Percentiles rank a stretch among this genome's conserved stretches.
Conservation (phyloP, 768 basidiomycete species). For the Tephrocybe sp. region DNA sequence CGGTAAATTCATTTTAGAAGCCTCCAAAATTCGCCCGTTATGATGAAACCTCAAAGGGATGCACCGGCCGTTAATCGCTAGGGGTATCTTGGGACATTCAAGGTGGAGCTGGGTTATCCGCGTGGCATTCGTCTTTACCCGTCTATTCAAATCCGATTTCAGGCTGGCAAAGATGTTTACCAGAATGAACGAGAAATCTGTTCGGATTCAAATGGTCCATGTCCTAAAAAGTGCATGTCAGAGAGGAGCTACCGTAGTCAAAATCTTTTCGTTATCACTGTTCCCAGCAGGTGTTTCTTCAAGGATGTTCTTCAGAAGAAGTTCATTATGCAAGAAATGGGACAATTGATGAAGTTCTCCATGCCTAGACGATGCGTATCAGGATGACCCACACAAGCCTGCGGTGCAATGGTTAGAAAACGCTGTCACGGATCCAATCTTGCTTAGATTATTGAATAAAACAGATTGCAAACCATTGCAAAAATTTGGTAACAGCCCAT, state of each 20-base stretch:
- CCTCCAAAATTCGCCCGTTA: conserved; percentile 86
- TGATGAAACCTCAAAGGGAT: conserved; percentile 88
- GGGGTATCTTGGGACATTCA: conserved; percentile 35
- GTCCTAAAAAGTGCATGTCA: conserved; percentile 42
- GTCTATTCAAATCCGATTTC: conserved; percentile 85
- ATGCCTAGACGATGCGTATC: conserved; percentile 84
- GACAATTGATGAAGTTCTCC: conserved; percentile 90
- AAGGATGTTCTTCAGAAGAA: conserved; percentile 77
- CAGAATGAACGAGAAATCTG: conserved; percentile 79
- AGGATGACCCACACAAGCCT: conserved; percentile 57
- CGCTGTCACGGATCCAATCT: conserved; percentile 7
- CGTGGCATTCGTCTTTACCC: conserved; percentile 63
- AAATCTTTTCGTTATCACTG: conserved; percentile 76
- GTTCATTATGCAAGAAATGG: conserved; percentile 88
- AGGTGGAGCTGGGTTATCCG: conserved; percentile 22
- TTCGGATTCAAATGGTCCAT: conserved; percentile 87
- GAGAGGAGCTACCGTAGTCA: neutral
- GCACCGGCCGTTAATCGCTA: conserved; percentile 72
- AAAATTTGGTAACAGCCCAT: too few species aligned
- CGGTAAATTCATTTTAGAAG: too few species aligned
- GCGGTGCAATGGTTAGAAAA: conserved; percentile 13
- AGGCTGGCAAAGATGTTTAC: conserved; percentile 81
- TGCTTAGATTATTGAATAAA: too few species aligned
- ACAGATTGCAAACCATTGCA: too few species aligned
- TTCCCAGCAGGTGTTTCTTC: conserved; percentile 73